Conservation (phyloP, 495 filamentous ascomycete genomes). For the Penicillium angulare region DNA sequence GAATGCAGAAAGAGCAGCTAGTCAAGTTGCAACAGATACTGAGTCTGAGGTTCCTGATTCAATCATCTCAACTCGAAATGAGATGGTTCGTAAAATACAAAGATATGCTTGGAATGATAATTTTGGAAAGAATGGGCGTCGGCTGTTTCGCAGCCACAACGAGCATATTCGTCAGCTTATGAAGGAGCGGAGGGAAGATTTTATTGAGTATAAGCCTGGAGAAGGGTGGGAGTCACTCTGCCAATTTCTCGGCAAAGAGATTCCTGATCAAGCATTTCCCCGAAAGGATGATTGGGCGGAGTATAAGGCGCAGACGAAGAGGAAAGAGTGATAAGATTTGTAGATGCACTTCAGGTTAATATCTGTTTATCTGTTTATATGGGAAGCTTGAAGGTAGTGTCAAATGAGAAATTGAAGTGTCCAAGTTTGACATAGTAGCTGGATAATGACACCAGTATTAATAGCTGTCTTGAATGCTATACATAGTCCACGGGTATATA, state of each 20-base stretch:
- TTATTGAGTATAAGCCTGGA: background rate
- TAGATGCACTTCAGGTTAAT: no score
- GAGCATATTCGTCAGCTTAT: constrained; percentile 1
- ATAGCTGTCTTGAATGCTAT: no score
- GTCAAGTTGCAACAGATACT: background rate
- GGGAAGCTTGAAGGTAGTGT: no score
- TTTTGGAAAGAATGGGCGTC: background rate
- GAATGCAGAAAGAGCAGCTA: background rate
- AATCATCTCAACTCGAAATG: background rate
- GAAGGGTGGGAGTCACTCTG: background rate
- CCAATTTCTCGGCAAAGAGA: background rate
- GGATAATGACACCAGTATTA: no score
- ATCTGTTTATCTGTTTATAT: no score
- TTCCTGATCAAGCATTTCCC: background rate
- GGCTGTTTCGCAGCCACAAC: background rate
- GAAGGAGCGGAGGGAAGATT: background rate
- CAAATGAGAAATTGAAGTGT: no score
- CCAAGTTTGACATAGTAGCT: no score
- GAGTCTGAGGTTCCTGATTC: background rate
- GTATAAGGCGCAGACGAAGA: background rate
- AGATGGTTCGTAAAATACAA: background rate
- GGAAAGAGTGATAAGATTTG: no score
- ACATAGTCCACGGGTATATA: no score
- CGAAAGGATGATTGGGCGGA: background rate
- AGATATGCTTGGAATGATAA: background rate